A percentile compares a stretch with the other conserved stretches of the same genome.
phyloP scores from a whole-genome alignment of 306 rosid species.

The Vicia sativa region DNA sequence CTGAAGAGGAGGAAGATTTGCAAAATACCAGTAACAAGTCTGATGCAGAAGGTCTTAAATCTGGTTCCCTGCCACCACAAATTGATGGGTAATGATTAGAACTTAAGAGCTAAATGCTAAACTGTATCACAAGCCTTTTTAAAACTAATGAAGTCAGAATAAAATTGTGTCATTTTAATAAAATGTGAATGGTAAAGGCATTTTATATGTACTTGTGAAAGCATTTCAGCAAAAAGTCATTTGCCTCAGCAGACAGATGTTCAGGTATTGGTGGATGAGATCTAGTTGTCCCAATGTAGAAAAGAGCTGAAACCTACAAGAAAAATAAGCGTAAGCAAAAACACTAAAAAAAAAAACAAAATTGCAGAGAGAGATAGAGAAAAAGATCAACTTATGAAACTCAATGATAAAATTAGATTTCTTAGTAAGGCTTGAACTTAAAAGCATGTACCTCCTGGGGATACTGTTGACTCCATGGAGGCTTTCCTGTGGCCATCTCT shows the following conservation, averaged over 20 bases:
- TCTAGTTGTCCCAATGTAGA: constrained; percentile 85
- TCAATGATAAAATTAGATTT: constrained; percentile 26
- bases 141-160: constrained; percentile 26
- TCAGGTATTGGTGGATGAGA: constrained; percentile 97
- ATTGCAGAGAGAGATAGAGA: constrained; percentile 1
- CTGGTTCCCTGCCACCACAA: constrained; percentile 83
- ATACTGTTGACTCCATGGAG: constrained; percentile 98
- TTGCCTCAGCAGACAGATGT: constrained; percentile 83
- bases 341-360: constrained; percentile 11
- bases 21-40: constrained; percentile 74
- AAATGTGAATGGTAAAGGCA: constrained; percentile 27
- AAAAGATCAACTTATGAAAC: constrained; percentile 15
- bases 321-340: constrained; percentile 37
- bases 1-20: constrained; percentile 25
- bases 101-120: constrained; percentile 33
- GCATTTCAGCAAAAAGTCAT: constrained; percentile 84
- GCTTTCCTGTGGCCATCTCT: constrained; percentile 99
- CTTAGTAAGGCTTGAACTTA: constrained; percentile 25
- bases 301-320: constrained; percentile 88
- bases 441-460: constrained; percentile 69
- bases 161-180: background rate
- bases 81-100: constrained; percentile 36
- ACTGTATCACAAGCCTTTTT: constrained; percentile 26
- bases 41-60: constrained; percentile 74
- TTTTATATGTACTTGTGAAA: constrained; percentile 64